Conservation (phyloP, 2,329 filamentous ascomycete genomes). For the Calonectria pteridis region DNA sequence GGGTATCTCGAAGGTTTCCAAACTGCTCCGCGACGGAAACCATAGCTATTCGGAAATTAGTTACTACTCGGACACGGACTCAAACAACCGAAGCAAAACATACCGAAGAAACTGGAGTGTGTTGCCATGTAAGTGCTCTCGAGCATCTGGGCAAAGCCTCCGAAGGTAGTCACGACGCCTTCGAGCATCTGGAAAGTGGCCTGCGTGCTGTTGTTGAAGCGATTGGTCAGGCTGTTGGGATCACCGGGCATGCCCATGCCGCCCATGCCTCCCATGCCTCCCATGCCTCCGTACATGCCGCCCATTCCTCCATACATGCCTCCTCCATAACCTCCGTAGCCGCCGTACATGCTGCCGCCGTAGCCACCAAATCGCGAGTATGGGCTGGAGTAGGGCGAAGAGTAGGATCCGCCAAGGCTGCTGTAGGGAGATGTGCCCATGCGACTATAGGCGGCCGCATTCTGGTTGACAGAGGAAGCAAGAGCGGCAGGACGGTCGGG, state of each 20-base stretch:
- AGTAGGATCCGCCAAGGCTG: conserved; percentile 54
- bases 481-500: conserved; percentile 86
- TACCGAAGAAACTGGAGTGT: conserved; percentile 98
- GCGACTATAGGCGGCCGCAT: conserved; percentile 83
- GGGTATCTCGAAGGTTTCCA: conserved; percentile 89
- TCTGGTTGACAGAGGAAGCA: conserved; percentile 85
- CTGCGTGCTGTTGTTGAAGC: conserved; percentile 94
- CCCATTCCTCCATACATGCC: conserved; percentile 58
- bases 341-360: conserved; percentile 56
- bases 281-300: conserved; percentile 49
- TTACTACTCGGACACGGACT: background rate
- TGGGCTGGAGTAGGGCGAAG: conserved; percentile 53
- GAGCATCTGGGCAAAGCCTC: conserved; percentile 98
- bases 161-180: conserved; percentile 95
- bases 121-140: conserved; percentile 99
- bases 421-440: conserved; percentile 67
- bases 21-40: conserved; percentile 98
- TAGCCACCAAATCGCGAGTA: conserved; percentile 61
- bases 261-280: conserved; percentile 60
- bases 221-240: conserved; percentile 93
- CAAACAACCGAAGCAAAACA: conserved; percentile 44
- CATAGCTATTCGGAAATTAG: conserved; percentile 76
- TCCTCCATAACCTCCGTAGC: conserved; percentile 46
- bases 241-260: conserved; percentile 77
- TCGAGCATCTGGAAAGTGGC: conserved; percentile 99